Evolutionary conservation across 2,329 filamentous ascomycete genomes (phyloP), one percentile per base, ranked within the genome.

Genomic region (Amylocarpus encephaloides): DNA sequence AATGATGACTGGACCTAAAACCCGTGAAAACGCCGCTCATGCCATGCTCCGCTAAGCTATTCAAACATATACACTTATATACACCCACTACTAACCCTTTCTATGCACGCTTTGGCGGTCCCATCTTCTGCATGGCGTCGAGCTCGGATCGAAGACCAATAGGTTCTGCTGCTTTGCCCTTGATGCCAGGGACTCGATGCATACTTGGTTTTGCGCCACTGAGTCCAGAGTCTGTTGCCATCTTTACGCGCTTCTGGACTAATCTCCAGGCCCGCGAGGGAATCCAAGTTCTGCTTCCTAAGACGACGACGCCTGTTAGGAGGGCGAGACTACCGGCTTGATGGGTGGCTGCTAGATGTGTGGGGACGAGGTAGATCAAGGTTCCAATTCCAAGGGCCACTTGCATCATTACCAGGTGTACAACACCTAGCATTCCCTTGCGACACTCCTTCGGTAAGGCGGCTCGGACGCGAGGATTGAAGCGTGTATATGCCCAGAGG

Each of bases 361-460:
- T 86, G 4, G 94, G 93, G 1, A 98, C 91, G 67, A 98, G 84
- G 72, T 96, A 97, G 62, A 95, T 84, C 53, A 98, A 76, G 0
- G 93, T 98, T 56, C 78, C 82, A 67, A 98, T 95, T 19, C 93
- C 93, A 5, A 98, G 79, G 0, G 82, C 75, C 22, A 89, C 91
- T 70, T 98, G 93, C 58, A 94, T 54, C 51, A 78, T 80, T 2
- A 87, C 89, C 15, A 96, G 80, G 63, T 93, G 90, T 16, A 96
- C 80, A 11, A 96, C 76, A 5, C 91, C 92, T 43, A 82, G 73
- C 50, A 92, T 77, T 40, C 87, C 88, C 68, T 80, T 85, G 59
- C 72, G 76, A 2, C 80, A 87, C 43, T 79, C 72, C 36, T 66
- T 70, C 26, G 87, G 85, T 52, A 95, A 74, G 13, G 77, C 71